These are phyloP conservation scores for Scutellaria minor DNA, from an alignment of 257 asterid genomes.

Conservation along the genomic window DNA sequence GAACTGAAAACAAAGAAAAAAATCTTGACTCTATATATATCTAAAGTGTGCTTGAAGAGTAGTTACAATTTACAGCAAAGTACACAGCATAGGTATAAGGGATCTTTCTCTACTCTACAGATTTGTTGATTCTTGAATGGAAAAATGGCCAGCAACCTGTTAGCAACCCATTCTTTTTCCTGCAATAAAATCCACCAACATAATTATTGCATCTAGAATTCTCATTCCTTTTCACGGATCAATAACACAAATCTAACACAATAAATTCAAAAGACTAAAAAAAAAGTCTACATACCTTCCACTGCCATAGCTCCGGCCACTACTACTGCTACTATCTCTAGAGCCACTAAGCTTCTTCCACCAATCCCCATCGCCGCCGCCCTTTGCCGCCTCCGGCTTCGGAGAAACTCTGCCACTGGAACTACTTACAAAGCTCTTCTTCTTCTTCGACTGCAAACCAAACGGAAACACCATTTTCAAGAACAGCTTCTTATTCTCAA, in stretches of 20 bases:
- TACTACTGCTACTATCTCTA: slow-evolving; percentile 58
- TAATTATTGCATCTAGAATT: too few relatives aligned
- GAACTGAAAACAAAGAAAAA: background rate
- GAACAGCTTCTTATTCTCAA: slow-evolving; percentile 61
- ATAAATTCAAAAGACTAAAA: background rate
- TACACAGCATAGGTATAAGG: background rate
- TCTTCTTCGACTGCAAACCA: slow-evolving; percentile 49
- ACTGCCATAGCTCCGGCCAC: slow-evolving; percentile 42
- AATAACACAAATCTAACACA: background rate
- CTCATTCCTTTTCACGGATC: background rate
- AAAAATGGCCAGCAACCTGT: slow-evolving; percentile 52
- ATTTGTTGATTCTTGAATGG: slow-evolving; percentile 43
- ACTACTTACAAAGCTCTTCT: slow-evolving; percentile 36
- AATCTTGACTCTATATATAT: slow-evolving; percentile 12
- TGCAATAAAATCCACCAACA: slow-evolving; percentile 38
- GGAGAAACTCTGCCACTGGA: slow-evolving; percentile 54
- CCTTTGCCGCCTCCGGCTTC: slow-evolving; percentile 48
- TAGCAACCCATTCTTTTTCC: slow-evolving; percentile 46
- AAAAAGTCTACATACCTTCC: slow-evolving; percentile 32
- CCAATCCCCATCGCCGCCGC: slow-evolving; percentile 59
- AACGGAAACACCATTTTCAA: slow-evolving; percentile 73
- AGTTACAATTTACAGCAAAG: slow-evolving; percentile 12
- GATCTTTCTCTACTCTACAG: slow-evolving; percentile 32
- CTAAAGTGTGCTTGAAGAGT: background rate
- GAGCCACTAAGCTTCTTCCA: slow-evolving; percentile 77